Base-by-base conservation (phyloP, 2,329 filamentous ascomycete species). In the Fusarium sulawesiense region DNA sequence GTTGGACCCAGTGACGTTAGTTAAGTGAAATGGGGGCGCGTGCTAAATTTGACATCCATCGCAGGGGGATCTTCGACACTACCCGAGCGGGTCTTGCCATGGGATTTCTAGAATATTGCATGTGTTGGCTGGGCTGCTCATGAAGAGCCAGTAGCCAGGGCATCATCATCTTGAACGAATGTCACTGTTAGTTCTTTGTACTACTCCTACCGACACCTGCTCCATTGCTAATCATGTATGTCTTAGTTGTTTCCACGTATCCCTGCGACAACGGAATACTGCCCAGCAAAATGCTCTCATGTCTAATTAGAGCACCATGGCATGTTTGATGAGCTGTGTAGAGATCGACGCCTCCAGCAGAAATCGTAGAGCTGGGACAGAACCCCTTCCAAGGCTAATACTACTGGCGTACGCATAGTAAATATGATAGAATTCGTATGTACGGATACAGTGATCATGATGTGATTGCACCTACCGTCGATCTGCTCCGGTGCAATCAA, bases 1-100 rank as follows among this genome's bases (percentile, higher is more conserved):
- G 66, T 42, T 30, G 54, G 58, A 55, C 57, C 51, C 59, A 64
- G 55, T 64, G 11, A 29, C 27, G 27, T 29, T 29, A 60, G 48
- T 56, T 59, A 60, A 67, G 61, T 37, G 30, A 53, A n/a, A 49
- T 59, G 63, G 64, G 64, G 56, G 58, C 46, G 47, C 46, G 60
- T 72, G 64, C 73, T 74, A 75, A 74, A 73, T 69, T 75, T 73
- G 70, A 74, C 73, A 72, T 65, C 64, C 73, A 70, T 65, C 64
- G 50, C 61, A 63, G 65, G 56, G 62, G 60, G 56, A 62, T 71
- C 70, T 51, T 55, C 60, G 40, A 62, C 40, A 61, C 60, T 59
- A 71, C 58, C 47, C 34, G 44, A 51, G 65, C 60, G 56, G 70
- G 68, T 55, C 60, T 56, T 51, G n/a, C 20, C 48, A 73, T 72